Base-by-base conservation (phyloP, 164 flowering plant genomes). In the Taxillus chinensis region DNA sequence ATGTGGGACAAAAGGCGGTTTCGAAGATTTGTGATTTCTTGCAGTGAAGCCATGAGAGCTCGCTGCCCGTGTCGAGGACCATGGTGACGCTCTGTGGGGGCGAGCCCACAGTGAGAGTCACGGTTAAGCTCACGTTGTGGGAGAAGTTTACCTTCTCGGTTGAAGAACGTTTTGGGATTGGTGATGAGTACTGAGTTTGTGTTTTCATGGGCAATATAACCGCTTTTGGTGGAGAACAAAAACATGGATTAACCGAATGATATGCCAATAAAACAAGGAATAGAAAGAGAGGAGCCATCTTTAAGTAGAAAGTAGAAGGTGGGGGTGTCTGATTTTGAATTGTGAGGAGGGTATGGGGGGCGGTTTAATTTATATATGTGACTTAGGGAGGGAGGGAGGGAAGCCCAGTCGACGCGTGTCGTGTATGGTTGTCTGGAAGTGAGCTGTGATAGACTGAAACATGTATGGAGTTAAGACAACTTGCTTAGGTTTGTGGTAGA, bases 11-110 rank as follows among this genome's bases (percentile, higher is more conserved):
- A 6, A 55, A 38, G 5, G 58, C 8, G 58, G 58, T n/a, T n/a
- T 17, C 8, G 13, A 38, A 55, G 13, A 11, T 5, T 3, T n/a
- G 37, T 27, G 58, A 6, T 13, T 15, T 55, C 5, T n/a, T n/a
- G 40, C 58, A 55, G 58, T 55, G 58, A 38, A 55, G 38, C 8
- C 13, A 55, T 4, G 58, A 55, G 58, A 55, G 58, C 58, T 55
- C 58, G 58, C 58, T 55, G 37, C 58, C 58, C 11, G 58, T 55
- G 58, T 55, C 58, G 39, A 55, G 58, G 39, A 55, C 58, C 58
- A 55, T 55, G 5, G 58, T 7, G 11, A 55, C 40, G 12, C 9
- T n/a, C 40, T 55, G 58, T 10, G 58, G 58, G 12, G 58, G 58
- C 4, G 27, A n/a, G 8, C 58, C 58, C 11, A 11, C 58, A 1